Evolutionary conservation across 2,329 filamentous ascomycete genomes (phyloP), one percentile per base, ranked within the genome.

Genomic region (Talaromyces sp.): DNA sequence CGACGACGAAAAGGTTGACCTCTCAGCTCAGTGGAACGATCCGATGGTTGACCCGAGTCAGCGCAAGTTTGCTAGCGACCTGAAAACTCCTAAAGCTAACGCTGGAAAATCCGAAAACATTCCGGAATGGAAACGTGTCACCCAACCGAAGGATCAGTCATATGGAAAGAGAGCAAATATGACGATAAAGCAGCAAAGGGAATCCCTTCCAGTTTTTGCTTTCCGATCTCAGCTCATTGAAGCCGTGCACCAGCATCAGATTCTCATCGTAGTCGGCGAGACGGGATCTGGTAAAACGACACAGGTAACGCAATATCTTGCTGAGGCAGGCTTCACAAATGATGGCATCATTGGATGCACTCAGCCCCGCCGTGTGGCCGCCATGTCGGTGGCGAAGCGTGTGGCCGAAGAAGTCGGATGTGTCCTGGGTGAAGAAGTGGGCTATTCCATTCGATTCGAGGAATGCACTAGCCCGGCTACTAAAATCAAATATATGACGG

Each of bases 401-500:
- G 95, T 99, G 3, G 87, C 93, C 0, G 92, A 98, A 72, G 95
- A 99, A 78, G 92, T 98, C 63, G 94, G 95, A 16, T 97, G 94
- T 69, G 85, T 89, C 65, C 83, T 98, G 12, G 95, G 95, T 36
- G 87, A 93, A 61, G 93, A 97, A 73, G 94, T 99, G 65, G 95
- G 95, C 60, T 99, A 99, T 74, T 96, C 91, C 7, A 96, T 99
- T 72, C 91, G 95, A 73, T 99, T 99, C 73, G 95, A 99, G 72
- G 95, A 99, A 77, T 90, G 89, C 73, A 97, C 94, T 0, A 91
- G 89, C 66, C 87, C 91, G 1, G 84, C 88, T 18, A 99, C 95
- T 1, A 91, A 89, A 72, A 96, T 99, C 81, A 99, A 99, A 80
- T 99, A 99, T 79, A 97, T 99, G 94, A 99, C 95, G 16, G 95